Conservation (phyloP, 805 yeast species). For the Barnettozyma sp. region DNA sequence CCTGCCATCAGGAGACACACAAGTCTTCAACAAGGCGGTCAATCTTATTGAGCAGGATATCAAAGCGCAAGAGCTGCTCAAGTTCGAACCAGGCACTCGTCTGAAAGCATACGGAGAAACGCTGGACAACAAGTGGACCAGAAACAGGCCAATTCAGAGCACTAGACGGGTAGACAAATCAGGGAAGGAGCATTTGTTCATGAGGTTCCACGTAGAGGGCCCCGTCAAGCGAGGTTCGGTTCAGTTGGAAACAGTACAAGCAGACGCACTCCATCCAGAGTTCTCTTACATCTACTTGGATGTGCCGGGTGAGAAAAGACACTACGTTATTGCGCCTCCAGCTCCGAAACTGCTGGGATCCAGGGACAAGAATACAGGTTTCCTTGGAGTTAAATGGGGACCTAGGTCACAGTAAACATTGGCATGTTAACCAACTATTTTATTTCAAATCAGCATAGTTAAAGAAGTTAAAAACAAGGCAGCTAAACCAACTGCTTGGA, state of each 20-base stretch:
- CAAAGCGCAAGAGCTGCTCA: conserved; percentile 49
- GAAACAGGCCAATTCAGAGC: conserved; percentile 79
- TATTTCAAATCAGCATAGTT: conserved; percentile 1
- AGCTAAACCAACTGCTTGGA: conserved; percentile 4
- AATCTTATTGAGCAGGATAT: conserved; percentile 64
- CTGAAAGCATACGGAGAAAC: conserved; percentile 80
- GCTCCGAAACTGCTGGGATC: conserved; percentile 34
- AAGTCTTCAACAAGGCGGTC: conserved; percentile 82
- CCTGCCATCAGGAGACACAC: conserved; percentile 88
- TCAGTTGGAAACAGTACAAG: conserved; percentile 71
- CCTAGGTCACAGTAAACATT: conserved; percentile 46
- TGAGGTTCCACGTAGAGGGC: conserved; percentile 85
- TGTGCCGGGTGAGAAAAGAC: conserved; percentile 61
- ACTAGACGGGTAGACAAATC: conserved; percentile 59
- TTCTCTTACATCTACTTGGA: conserved; percentile 71
- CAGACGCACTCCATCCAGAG: conserved; percentile 56
- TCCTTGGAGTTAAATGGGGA: conserved; percentile 84
- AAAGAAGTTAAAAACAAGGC: conserved; percentile 2
- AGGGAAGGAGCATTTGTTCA: conserved; percentile 72
- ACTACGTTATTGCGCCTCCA: conserved; percentile 63
- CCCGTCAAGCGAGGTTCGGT: conserved; percentile 59
- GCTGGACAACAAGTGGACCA: conserved; percentile 69
- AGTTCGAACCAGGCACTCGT: conserved; percentile 41
- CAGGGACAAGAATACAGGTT: conserved; percentile 42
- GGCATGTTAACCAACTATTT: not conserved